These are phyloP conservation scores for Clavariopsis aquatica DNA, from an alignment of 495 filamentous ascomycete genomes.

Conservation along the genomic window DNA sequence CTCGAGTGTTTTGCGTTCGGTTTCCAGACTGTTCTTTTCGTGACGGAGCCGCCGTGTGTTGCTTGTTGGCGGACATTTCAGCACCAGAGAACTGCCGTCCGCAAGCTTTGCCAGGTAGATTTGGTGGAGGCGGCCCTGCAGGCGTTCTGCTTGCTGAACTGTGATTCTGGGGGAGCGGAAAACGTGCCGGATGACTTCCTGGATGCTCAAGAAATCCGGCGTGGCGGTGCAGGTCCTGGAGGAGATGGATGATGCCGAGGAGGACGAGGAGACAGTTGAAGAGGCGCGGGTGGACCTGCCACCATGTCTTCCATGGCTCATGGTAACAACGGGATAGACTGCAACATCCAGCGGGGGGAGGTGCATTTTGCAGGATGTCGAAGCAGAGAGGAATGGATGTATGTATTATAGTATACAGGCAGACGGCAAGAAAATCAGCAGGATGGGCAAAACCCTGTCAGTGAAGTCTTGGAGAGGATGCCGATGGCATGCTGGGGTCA, in stretches of 20 bases:
- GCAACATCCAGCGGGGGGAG: slow-evolving; percentile 39
- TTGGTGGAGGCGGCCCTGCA: slow-evolving; percentile 55
- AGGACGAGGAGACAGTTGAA: slow-evolving; percentile 18
- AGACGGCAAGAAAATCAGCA: slow-evolving; percentile 5
- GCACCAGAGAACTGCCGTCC: slow-evolving; percentile 54
- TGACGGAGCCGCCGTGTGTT: slow-evolving; percentile 58
- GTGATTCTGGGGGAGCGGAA: slow-evolving; percentile 47
- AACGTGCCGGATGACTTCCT: slow-evolving; percentile 48
- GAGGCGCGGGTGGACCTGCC: slow-evolving; percentile 1
- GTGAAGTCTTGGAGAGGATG: background rate
- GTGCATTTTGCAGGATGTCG: slow-evolving; percentile 32
- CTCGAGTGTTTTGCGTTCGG: slow-evolving; percentile 57
- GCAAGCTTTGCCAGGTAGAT: slow-evolving; percentile 57
- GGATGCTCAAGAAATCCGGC: slow-evolving; percentile 44
- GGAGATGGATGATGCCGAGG: slow-evolving; percentile 33
- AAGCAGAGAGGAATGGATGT: background rate
- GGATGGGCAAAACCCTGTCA: background rate
- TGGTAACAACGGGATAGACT: slow-evolving; percentile 38
- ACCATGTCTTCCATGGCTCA: slow-evolving; percentile 34
- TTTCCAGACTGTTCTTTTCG: slow-evolving; percentile 57
- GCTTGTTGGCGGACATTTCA: slow-evolving; percentile 57
- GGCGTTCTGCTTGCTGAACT: slow-evolving; percentile 50
- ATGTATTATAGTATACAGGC: too few relatives aligned
- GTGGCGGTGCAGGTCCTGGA: slow-evolving; percentile 21
- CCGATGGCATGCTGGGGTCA: background rate